Conservation (phyloP, 192 early-diverging fungal species). For the Thamnidium elegans region DNA sequence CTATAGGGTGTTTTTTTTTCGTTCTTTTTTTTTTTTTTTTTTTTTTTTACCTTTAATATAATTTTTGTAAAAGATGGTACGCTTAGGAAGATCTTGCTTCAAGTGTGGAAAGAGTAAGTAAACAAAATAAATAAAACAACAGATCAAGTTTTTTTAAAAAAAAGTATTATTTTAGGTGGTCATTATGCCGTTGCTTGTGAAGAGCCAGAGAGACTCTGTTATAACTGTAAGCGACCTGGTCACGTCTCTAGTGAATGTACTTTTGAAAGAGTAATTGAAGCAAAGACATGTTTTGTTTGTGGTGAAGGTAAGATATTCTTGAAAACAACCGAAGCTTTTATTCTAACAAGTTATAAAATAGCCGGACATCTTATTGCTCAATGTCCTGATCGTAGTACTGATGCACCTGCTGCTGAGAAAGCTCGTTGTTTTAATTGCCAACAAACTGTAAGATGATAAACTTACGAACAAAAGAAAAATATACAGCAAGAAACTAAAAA, state of each 20-base stretch:
- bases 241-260: conserved; percentile 50
- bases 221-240: conserved; percentile 55
- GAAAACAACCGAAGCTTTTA: neutral
- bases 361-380: conserved; percentile 55
- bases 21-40: too few species aligned
- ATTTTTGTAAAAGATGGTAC: conserved; percentile 28
- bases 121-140: neutral
- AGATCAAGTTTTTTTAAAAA: neutral
- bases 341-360: conserved; percentile 6
- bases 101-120: conserved; percentile 56
- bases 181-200: conserved; percentile 52
- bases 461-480: neutral
- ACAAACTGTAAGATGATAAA: conserved; percentile 44
- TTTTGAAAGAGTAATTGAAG: conserved; percentile 42
- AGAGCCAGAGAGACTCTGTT: conserved; percentile 52
- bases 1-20: too few species aligned
- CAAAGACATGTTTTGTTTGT: conserved; percentile 53
- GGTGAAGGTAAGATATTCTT: conserved; percentile 45
- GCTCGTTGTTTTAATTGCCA: conserved; percentile 48
- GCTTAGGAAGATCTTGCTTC: conserved; percentile 48
- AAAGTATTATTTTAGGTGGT: conserved; percentile 35
- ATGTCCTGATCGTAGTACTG: conserved; percentile 37
- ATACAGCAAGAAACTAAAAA: neutral
- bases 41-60: too few species aligned
- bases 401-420: conserved; percentile 16